Conservation (phyloP, 2,329 filamentous ascomycete genomes). For the Tympanopsis confertula region DNA sequence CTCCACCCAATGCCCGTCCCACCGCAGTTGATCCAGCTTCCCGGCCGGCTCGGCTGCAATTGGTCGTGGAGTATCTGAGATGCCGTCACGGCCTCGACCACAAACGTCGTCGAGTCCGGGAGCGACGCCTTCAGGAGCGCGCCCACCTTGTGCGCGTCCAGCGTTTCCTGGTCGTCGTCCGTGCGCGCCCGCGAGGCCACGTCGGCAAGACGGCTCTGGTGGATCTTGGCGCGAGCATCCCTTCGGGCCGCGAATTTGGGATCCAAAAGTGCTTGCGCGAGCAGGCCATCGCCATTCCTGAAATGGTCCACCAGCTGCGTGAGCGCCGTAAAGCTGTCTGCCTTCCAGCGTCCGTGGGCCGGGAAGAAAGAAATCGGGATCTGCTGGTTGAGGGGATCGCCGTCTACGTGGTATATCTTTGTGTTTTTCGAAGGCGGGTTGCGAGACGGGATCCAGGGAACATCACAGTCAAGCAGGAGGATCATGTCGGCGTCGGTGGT, state of each 20-base stretch:
- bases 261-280: neutral
- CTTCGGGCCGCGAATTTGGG: neutral
- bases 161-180: neutral
- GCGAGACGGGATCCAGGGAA: conserved; percentile 82
- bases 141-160: conserved; percentile 9
- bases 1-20: conserved; percentile 41
- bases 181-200: neutral
- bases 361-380: conserved; percentile 66
- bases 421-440: conserved; percentile 38
- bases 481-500: conserved; percentile 75
- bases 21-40: conserved; percentile 39
- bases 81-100: conserved; percentile 65
- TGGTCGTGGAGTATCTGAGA: conserved; percentile 56
- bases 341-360: conserved; percentile 53
- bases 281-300: conserved; percentile 1
- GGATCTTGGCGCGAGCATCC: neutral
- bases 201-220: neutral
- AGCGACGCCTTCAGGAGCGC: conserved; percentile 7
- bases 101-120: conserved; percentile 51
- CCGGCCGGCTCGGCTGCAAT: conserved; percentile 43
- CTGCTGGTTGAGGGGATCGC: conserved; percentile 56
- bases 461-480: conserved; percentile 76
- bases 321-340: conserved; percentile 52
- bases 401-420: conserved; percentile 51
- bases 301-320: conserved; percentile 43